Percentiles rank a stretch among this genome's conserved stretches.
These are phyloP conservation scores for Ustilago bromivora DNA, from an alignment of 1,284 basidiomycete species.

Conservation along the genomic window DNA sequence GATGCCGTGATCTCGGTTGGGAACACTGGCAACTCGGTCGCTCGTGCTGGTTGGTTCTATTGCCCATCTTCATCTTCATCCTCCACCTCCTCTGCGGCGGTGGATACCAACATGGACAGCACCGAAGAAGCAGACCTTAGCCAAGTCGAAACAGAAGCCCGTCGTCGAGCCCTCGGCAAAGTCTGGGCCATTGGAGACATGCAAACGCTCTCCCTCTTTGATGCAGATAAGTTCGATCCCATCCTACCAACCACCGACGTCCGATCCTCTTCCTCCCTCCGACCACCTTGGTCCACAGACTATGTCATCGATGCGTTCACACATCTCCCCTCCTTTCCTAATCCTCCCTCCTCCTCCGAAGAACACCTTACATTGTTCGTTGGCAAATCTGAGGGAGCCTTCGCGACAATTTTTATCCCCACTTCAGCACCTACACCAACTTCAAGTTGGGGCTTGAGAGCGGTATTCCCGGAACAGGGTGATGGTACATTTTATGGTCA, in stretches of 20 bases:
- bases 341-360: not conserved
- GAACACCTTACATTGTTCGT: conserved; percentile 37
- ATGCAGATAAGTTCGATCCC: conserved; percentile 65
- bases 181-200: conserved; percentile 67
- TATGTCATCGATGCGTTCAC: conserved; percentile 62
- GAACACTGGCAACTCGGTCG: conserved; percentile 63
- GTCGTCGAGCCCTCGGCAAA: conserved; percentile 50
- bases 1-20: conserved; percentile 66
- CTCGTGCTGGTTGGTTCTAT: conserved; percentile 61
- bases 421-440: not conserved
- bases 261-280: conserved; percentile 49
- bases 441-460: conserved; percentile 27
- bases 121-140: conserved; percentile 33
- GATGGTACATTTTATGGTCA: conserved; percentile 49
- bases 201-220: conserved; percentile 66
- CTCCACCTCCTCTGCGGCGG: conserved; percentile 6
- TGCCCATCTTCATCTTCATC: conserved; percentile 4
- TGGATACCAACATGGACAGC: conserved; percentile 33
- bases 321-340: conserved; percentile 33
- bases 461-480: conserved; percentile 47
- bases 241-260: conserved; percentile 47
- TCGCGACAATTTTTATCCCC: conserved; percentile 34
- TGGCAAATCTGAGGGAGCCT: conserved; percentile 42
- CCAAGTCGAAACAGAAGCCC: conserved; percentile 39
- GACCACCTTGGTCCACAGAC: conserved; percentile 63